Conservation (phyloP, 2,329 filamentous ascomycete genomes). For the Leptographium wingfieldii region DNA sequence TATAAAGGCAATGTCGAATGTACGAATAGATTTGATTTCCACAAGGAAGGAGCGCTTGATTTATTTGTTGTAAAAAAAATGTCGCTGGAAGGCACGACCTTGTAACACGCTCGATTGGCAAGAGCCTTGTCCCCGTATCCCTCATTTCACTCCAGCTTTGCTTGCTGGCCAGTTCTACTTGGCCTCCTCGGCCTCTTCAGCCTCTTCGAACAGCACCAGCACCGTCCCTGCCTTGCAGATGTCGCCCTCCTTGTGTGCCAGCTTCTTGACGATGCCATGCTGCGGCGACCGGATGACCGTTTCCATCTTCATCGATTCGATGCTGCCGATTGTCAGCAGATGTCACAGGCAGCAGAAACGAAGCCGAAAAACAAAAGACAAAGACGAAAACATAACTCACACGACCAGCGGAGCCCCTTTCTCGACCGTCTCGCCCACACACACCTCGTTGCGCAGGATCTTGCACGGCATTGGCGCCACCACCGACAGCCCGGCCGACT, state of each 20-base stretch:
- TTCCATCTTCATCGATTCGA: conserved; percentile 87
- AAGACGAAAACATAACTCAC: conserved; percentile 28
- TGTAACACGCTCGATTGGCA: background rate
- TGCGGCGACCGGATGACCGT: conserved; percentile 70
- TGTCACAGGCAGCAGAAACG: conserved; percentile 11
- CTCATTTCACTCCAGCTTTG: no score
- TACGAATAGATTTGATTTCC: no score
- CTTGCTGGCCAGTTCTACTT: background rate
- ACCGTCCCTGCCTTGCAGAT: conserved; percentile 68
- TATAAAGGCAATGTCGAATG: no score
- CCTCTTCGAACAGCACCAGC: conserved; percentile 55
- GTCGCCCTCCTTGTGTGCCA: conserved; percentile 65
- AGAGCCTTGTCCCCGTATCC: background rate
- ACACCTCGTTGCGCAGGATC: conserved; percentile 77
- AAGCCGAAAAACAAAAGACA: conserved; percentile 4
- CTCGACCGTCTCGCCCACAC: conserved; percentile 67
- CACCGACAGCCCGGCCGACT: conserved; percentile 66
- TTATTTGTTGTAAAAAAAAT: background rate
- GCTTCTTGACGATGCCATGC: conserved; percentile 55
- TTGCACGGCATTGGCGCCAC: conserved; percentile 96
- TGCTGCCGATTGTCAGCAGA: conserved; percentile 31
- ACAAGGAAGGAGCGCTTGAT: background rate
- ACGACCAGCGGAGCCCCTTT: conserved; percentile 84
- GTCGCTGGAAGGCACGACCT: background rate
- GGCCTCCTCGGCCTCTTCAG: background rate